Percentiles rank a stretch among this genome's conserved stretches.
Evolutionary conservation across 2,329 filamentous ascomycete genomes (phyloP).

Genomic region (Emmonsiellopsis sp.): DNA sequence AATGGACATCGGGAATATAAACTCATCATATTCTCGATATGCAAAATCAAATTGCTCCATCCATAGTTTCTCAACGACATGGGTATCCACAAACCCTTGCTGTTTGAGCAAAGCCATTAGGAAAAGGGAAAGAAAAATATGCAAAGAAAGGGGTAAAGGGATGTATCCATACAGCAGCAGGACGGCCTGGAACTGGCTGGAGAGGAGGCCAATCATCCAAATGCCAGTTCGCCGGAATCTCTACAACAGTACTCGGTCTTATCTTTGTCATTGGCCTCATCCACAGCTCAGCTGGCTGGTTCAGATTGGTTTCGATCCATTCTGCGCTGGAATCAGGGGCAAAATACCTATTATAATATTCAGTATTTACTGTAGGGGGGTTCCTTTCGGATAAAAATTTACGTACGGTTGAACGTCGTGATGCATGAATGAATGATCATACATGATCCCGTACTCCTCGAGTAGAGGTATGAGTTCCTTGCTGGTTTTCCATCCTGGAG

Average conservation of each 20-base stretch:
- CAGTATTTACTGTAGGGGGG: not conserved
- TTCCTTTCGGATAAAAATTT: not conserved
- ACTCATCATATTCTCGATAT: not conserved
- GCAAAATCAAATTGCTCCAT: not conserved
- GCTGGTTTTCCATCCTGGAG: not conserved
- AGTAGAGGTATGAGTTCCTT: not conserved
- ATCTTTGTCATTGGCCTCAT: not conserved
- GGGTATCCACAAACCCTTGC: not conserved
- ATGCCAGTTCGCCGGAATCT: not conserved
- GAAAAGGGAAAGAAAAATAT: not conserved
- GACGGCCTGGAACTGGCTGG: not conserved
- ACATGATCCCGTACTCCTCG: not conserved
- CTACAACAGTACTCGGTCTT: not conserved
- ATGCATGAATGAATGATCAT: not conserved
- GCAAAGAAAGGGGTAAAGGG: not conserved
- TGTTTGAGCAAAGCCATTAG: not conserved
- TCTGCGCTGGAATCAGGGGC: not conserved
- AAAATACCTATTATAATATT: not conserved
- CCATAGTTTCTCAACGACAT: not conserved
- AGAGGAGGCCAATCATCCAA: not conserved
- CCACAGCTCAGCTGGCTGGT: not conserved
- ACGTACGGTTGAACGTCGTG: not conserved
- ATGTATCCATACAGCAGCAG: not conserved
- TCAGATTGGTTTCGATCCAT: not conserved
- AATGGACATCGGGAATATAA: not conserved